A percentile compares a stretch with the other conserved stretches of the same genome.
phyloP scores from a whole-genome alignment of 2,329 filamentous ascomycete genomes.

The Atkinsonella hypoxylon region DNA sequence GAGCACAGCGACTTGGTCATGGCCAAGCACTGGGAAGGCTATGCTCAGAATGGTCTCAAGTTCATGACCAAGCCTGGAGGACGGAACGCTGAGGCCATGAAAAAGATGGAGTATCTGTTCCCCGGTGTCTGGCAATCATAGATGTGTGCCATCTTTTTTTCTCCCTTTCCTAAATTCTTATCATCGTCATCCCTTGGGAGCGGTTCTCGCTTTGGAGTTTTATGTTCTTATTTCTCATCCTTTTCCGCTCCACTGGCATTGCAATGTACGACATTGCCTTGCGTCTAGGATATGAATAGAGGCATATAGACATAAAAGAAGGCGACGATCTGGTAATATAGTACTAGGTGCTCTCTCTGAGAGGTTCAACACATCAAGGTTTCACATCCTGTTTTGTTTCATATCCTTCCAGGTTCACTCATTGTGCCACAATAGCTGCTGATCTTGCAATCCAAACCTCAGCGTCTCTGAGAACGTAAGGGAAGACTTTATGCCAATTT shows the following conservation, averaged over 20 bases:
- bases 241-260: too few relatives aligned
- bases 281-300: too few relatives aligned
- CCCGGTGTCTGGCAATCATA: slow-evolving; percentile 56
- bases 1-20: slow-evolving; percentile 64
- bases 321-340: not conserved
- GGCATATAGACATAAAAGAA: not conserved
- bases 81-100: slow-evolving; percentile 59
- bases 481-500: too few relatives aligned
- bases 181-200: not conserved
- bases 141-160: not conserved
- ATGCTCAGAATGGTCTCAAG: slow-evolving; percentile 63
- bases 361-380: too few relatives aligned
- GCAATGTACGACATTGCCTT: too few relatives aligned
- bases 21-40: slow-evolving; percentile 71
- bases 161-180: not conserved
- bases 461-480: too few relatives aligned
- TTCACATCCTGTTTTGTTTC: not conserved
- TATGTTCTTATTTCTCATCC: not conserved
- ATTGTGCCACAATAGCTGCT: not conserved
- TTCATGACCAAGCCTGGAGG: slow-evolving; percentile 73
- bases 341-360: too few relatives aligned
- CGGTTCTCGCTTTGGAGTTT: not conserved
- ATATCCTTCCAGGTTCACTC: not conserved
- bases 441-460: too few relatives aligned
- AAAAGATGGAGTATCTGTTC: slow-evolving; percentile 79